Base-by-base conservation (phyloP, 2,329 filamentous ascomycete genomes). In the Emergomyces pasteurianus region DNA sequence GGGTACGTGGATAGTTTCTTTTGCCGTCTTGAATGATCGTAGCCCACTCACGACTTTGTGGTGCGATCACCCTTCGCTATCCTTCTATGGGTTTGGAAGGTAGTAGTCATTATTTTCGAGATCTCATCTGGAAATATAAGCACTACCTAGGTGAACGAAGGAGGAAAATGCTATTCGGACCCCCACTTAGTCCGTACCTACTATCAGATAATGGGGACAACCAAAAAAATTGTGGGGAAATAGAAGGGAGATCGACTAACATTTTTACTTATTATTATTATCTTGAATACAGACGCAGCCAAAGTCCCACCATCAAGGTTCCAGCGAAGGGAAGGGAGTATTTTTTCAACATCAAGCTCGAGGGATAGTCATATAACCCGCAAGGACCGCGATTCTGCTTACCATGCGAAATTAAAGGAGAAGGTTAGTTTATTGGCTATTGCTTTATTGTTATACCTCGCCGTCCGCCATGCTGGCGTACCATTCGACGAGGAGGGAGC, bases 271-370 rank as follows among this genome's bases (percentile, higher is more conserved):
- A 21, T 10, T n/a, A n/a, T 10, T 49, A 12, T n/a, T 53, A 34
- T 34, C 31, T 7, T 53, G 28, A 65, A 55, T 16, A 57, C 60
- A 71, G 85, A 88, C 72, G 85, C 85, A 3, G 80, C 82, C 66
- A 87, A 87, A 73, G 84, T 86, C 0, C 83, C 83, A 1, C 85
- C 85, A 10, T 85, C 81, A 64, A 83, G 83, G 54, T 87, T 88
- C 75, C 85, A 88, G 73, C 86, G 86, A 74, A 82, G 83, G 68
- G 84, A 86, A 73, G 85, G 85, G 60, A 86, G 83, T 69, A 86
- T 87, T 72, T 86, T 84, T 70, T 82, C 84, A 54, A 88, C 86
- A 9, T 85, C 83, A 2, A 77, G 77, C 67, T 86, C 83, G 28
- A 81, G 85, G 62, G 86, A 88, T 71, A 84, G 84, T 21, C 83